Base-by-base conservation (phyloP, 2,329 filamentous ascomycete genomes). In the Aspergillus hiratsukae region DNA sequence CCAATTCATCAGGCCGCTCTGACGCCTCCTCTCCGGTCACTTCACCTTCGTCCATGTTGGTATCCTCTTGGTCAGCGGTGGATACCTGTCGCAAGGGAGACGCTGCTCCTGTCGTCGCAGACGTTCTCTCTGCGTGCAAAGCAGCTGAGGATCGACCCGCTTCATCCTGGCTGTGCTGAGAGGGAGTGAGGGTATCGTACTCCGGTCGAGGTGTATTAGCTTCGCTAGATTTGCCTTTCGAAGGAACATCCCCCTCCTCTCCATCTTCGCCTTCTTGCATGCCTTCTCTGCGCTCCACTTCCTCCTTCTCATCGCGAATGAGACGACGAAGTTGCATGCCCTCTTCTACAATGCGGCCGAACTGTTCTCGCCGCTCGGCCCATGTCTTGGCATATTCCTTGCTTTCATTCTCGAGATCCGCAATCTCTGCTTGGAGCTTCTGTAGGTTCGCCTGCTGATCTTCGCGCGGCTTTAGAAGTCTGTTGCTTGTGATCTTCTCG, bases 241-340 rank as follows among this genome's bases (percentile, higher is more conserved):
- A 81, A 1, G 73, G 76, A 31, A 74, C 74, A 54, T 81, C 81
- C 5, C 73, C 82, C 14, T 81, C 80, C 58, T 81, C 80, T 4
- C 77, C 81, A 40, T 86, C 85, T 63, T 87, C 80, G 4, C 76
- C 80, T 59, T 82, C 87, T 49, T 85, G 87, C 61, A 91, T 91
- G 29, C 90, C 91, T 72, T 95, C 91, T 54, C 91, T 83, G 45
- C 90, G 81, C 75, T 96, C 91, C 0, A 94, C 90, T 75, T 96
- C 91, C 72, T 96, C 92, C 76, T 96, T 96, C 79, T 97, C 93
- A 68, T 96, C 92, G 58, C 91, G 86, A 68, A 97, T 96, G 71
- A 95, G 81, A 50, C 90, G 82, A 56, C 92, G 81, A 72, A 97
- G 81, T 61, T 90, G 82, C 83, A 89, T 89, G n/a, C 91, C 91